Evolutionary conservation across 2,329 filamentous ascomycete species (phyloP).

Genomic region (Curvularia eragrostidis): DNA sequence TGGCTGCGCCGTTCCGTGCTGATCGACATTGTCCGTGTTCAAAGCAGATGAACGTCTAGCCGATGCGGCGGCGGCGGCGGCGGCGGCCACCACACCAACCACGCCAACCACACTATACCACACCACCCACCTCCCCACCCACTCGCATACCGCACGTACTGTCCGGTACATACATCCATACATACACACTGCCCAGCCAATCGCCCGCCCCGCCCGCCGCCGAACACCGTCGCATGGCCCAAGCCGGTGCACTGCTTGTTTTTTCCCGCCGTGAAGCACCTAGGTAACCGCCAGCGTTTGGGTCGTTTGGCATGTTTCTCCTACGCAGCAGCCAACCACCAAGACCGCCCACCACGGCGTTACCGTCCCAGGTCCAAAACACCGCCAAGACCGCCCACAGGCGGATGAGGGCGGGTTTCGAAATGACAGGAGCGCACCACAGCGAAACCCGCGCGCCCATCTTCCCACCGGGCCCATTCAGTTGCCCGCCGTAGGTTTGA

Average conservation of each 20-base stretch:
- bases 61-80: slow-evolving; percentile 22
- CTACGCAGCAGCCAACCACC: slow-evolving; percentile 36
- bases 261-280: slow-evolving; percentile 36
- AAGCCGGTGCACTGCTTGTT: slow-evolving; percentile 16
- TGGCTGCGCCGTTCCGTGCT: slow-evolving; percentile 28
- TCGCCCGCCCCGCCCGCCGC: slow-evolving; percentile 17
- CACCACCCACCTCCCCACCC: too few relatives aligned
- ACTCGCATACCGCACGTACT: too few relatives aligned
- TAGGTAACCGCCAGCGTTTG: slow-evolving; percentile 44
- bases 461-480: slow-evolving; percentile 39
- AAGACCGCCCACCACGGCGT: slow-evolving; percentile 28
- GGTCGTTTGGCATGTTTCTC: slow-evolving; percentile 44
- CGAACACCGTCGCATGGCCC: slow-evolving; percentile 28
- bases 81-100: too few relatives aligned
- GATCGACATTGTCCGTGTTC: slow-evolving; percentile 35
- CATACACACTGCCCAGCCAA: neutral
- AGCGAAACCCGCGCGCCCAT: slow-evolving; percentile 36
- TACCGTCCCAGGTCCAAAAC: slow-evolving; percentile 39
- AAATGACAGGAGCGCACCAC: slow-evolving; percentile 45
- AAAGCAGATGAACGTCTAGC: slow-evolving; percentile 32
- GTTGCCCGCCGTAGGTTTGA: slow-evolving; percentile 44
- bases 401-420: slow-evolving; percentile 29
- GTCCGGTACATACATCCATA: neutral
- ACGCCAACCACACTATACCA: neutral
- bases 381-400: slow-evolving; percentile 41